Evolutionary conservation across 495 filamentous ascomycete genomes (phyloP), one percentile per base, ranked within the genome.

Genomic region (Neurospora sublineolata): DNA sequence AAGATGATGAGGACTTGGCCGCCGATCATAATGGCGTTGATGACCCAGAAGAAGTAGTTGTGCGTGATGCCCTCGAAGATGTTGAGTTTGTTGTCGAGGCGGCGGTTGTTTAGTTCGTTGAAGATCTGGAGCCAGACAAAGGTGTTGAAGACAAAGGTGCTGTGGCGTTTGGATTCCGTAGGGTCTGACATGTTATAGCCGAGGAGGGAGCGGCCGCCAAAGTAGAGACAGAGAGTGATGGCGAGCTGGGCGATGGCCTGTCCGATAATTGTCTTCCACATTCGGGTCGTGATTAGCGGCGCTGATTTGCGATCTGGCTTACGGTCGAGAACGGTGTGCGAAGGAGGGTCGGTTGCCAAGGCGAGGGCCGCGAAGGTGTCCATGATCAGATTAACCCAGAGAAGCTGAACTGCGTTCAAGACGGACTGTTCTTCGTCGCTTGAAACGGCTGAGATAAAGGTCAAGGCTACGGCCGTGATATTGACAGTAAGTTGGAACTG

Each of bases 121-220:
- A 96, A 97, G 72, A 97, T 94, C 73, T 97, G 93, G 88, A 97
- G 94, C 93, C 93, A 97, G 33, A 97, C 93, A 71, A 97, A 97
- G 3, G 92, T 92, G 83, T 97, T 97, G 87, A 97, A 97, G 16
- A 97, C 89, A 30, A 96, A 85, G 3, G 91, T 93, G 27, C 84
- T 80, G 60, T 93, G 82, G 70, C 88, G 81, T 6, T 76, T 81
- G 18, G 81, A 60, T 0, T 76, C 75, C 6, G 71, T 23, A 14
- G 68, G 67, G 68, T 72, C 41, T 11, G 78, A 60, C 12, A 79
- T 74, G 71, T 79, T 75, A 36, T 79, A 79, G 18, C 81, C 79
- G 20, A 89, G 85, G 20, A 94, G 86, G 18, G 91, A 85, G 0
- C 83, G 72, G 12, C 90, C 91, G 9, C 84, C 92, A 74, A 93